phyloP scores from a whole-genome alignment of 164 flowering plant genomes.

The Tetracentron sinense region DNA sequence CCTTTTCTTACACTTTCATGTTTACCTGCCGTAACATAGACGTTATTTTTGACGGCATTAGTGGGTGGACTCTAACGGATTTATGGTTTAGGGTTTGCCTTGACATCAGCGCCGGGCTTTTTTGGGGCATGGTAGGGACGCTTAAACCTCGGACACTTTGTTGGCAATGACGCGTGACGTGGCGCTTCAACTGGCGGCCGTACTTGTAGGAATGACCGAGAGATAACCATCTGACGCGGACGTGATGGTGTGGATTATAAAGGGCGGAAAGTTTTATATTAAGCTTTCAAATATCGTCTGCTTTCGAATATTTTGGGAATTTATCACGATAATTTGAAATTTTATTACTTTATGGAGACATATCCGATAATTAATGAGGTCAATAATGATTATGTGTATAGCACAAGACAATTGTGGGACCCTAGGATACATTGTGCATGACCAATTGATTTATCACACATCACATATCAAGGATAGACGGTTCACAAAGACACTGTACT shows the following conservation, averaged over 20 bases:
- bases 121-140: slow-evolving; percentile 9
- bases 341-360: background rate
- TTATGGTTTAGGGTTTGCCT: background rate
- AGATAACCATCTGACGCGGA: slow-evolving; percentile 29
- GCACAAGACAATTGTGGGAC: background rate
- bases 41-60: background rate
- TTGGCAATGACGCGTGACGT: slow-evolving; percentile 17
- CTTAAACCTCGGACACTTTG: slow-evolving; percentile 33
- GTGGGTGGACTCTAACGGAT: background rate
- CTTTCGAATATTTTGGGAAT: background rate
- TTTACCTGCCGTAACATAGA: background rate
- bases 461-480: too few relatives aligned
- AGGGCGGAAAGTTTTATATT: background rate
- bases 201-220: slow-evolving; percentile 8
- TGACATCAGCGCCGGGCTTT: background rate
- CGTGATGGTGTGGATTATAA: background rate
- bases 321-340: background rate
- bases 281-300: background rate
- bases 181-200: slow-evolving; percentile 18
- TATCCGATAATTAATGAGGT: background rate
- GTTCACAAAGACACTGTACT: too few relatives aligned
- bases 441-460: too few relatives aligned
- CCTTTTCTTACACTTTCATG: too few relatives aligned
- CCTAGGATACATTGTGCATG: background rate
- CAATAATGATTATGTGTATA: background rate